phyloP scores from a whole-genome alignment of 2,329 filamentous ascomycete genomes.

The Aspergillus sp. region DNA sequence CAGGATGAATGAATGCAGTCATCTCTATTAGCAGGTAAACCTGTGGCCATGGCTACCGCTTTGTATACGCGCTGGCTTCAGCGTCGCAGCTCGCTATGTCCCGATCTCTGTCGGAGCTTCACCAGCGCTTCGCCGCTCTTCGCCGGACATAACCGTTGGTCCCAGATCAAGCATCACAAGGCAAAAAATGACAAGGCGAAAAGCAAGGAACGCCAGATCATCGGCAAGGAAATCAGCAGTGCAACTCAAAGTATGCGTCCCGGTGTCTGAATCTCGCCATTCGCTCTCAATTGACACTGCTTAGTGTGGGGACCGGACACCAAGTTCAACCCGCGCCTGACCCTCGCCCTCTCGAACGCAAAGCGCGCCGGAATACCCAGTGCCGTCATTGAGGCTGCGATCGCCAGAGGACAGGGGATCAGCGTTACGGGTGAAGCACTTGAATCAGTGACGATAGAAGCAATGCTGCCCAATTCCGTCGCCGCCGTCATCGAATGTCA shows the following conservation, averaged over 20 bases:
- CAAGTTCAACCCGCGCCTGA: slow-evolving; percentile 71
- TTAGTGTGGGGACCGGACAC: slow-evolving; percentile 73
- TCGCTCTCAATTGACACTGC: slow-evolving; percentile 10
- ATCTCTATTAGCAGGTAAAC: background rate
- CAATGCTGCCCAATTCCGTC: slow-evolving; percentile 69
- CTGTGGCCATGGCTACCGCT: slow-evolving; percentile 23
- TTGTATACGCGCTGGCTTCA: slow-evolving; percentile 20
- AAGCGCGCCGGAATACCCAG: slow-evolving; percentile 88
- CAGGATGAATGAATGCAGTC: background rate
- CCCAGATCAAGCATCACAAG: slow-evolving; percentile 94
- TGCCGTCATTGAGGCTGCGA: slow-evolving; percentile 75
- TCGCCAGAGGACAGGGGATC: slow-evolving; percentile 83
- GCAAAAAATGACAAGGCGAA: slow-evolving; percentile 76
- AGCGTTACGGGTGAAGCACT: slow-evolving; percentile 71
- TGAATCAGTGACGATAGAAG: slow-evolving; percentile 76
- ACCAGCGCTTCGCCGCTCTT: slow-evolving; percentile 43
- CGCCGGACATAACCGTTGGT: slow-evolving; percentile 89
- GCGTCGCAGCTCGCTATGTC: background rate
- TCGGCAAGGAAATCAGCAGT: slow-evolving; percentile 70
- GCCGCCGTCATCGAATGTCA: slow-evolving; percentile 82
- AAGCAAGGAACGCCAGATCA: slow-evolving; percentile 64
- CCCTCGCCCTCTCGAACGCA: slow-evolving; percentile 67
- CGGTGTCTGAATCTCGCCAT: background rate
- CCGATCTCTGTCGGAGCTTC: slow-evolving; percentile 44
- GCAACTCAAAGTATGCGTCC: slow-evolving; percentile 67